phyloP scores from a whole-genome alignment of 768 basidiomycete species.

The Suillus spraguei region DNA sequence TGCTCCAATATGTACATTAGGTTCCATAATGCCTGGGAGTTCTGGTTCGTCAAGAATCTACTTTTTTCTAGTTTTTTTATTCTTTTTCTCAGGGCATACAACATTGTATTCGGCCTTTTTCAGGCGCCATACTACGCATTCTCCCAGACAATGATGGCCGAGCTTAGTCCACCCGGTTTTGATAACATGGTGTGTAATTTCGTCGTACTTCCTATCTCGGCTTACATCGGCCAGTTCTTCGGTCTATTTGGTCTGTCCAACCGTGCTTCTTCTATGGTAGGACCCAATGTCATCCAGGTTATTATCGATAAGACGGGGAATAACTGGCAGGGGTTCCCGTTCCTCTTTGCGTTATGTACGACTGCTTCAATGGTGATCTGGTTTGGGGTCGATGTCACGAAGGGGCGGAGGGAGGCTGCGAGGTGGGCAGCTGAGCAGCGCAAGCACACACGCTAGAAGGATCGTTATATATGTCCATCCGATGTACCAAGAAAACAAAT shows the following conservation, averaged over 20 bases:
- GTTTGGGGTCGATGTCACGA: conserved; percentile 68
- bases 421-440: conserved; percentile 49
- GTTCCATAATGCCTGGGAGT: conserved; percentile 86
- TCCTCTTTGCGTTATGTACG: conserved; percentile 73
- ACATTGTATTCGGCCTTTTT: conserved; percentile 77
- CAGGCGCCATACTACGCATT: conserved; percentile 89
- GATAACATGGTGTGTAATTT: conserved; percentile 64
- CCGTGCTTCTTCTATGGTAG: conserved; percentile 85
- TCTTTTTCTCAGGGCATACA: conserved; percentile 63
- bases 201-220: not conserved
- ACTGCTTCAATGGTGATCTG: conserved; percentile 74
- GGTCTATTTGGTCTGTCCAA: conserved; percentile 85
- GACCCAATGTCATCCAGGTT: conserved; percentile 83
- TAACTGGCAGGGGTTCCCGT: conserved; percentile 86
- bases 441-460: not conserved
- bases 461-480: not conserved
- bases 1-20: conserved; percentile 26
- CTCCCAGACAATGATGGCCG: conserved; percentile 87
- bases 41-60: conserved; percentile 56
- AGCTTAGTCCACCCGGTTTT: conserved; percentile 84
- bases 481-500: not conserved
- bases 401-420: conserved; percentile 64
- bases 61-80: conserved; percentile 8
- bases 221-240: conserved; percentile 60
- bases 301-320: conserved; percentile 73